Evolutionary conservation across 1,284 basidiomycete genomes (phyloP).

Genomic region (Ustilago sp.): DNA sequence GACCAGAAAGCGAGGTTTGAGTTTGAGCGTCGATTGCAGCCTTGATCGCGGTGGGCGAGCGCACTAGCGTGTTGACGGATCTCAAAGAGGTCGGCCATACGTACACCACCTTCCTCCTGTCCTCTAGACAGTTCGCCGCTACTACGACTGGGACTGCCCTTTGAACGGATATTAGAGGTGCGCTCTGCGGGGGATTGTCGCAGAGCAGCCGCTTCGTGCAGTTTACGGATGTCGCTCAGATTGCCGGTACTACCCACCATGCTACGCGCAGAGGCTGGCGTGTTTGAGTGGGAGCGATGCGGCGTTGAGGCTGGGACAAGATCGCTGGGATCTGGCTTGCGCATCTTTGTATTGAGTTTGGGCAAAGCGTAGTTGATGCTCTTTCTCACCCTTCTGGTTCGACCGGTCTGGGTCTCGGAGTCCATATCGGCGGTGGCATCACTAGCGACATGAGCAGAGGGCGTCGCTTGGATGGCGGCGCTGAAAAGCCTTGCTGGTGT

Average conservation of each 20-base stretch:
- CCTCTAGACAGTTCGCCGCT: neutral
- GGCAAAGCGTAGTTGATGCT: constrained; percentile 68
- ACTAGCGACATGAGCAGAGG: neutral
- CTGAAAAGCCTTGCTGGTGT: constrained; percentile 29
- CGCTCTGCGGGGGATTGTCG: constrained; percentile 38
- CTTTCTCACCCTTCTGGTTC: constrained; percentile 55
- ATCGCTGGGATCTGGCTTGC: constrained; percentile 64
- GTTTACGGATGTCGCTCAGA: constrained; percentile 54
- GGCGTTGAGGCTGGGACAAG: constrained; percentile 46
- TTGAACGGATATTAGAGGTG: constrained; percentile 19
- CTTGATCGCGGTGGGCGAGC: neutral
- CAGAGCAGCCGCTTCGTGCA: constrained; percentile 47
- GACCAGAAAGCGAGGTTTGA: constrained; percentile 17
- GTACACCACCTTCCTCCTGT: constrained; percentile 20
- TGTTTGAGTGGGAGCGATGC: constrained; percentile 20
- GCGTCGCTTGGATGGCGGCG: constrained; percentile 5
- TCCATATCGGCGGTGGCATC: neutral
- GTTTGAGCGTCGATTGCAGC: neutral
- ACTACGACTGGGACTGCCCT: constrained; percentile 6
- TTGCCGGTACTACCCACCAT: constrained; percentile 55
- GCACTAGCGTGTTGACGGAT: constrained; percentile 20
- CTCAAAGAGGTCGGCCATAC: constrained; percentile 42
- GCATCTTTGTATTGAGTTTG: constrained; percentile 70
- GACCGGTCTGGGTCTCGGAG: constrained; percentile 27
- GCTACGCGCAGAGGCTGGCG: constrained; percentile 24